Conservation (phyloP, 805 yeast species). For the Saturnispora saitoi region DNA sequence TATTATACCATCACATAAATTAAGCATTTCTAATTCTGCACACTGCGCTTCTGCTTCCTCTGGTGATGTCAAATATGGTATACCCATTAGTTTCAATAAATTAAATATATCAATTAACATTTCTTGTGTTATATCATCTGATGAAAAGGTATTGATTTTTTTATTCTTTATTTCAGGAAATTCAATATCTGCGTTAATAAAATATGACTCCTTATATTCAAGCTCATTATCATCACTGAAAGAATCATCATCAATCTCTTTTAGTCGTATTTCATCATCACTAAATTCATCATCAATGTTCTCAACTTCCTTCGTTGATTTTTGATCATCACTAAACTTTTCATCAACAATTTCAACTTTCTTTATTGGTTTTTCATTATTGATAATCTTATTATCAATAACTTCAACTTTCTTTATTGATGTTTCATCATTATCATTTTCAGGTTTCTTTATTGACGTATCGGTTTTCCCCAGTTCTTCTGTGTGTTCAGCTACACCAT, state of each 20-base stretch:
- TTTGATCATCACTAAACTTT: too few relatives aligned
- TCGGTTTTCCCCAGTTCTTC: background rate
- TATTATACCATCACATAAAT: constrained; percentile 85
- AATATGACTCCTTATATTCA: constrained; percentile 33
- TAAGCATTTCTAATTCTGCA: constrained; percentile 61
- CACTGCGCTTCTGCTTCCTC: constrained; percentile 99
- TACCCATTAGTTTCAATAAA: constrained; percentile 76
- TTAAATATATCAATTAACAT: constrained; percentile 93
- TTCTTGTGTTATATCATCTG: constrained; percentile 79
- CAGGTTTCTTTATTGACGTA: background rate
- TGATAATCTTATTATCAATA: too few relatives aligned
- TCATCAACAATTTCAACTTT: background rate
- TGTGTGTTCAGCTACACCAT: background rate
- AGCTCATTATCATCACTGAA: constrained; percentile 59
- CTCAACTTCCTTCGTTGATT: too few relatives aligned
- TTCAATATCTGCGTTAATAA: background rate
- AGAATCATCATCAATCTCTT: constrained; percentile 43
- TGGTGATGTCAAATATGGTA: constrained; percentile 92
- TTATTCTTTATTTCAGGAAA: constrained; percentile 2
- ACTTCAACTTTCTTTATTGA: background rate
- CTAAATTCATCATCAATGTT: too few relatives aligned
- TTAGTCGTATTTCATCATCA: too few relatives aligned
- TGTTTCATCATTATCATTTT: background rate
- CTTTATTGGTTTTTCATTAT: background rate
- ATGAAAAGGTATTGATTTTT: constrained; percentile 16